These are phyloP conservation scores for Heritiera fomes DNA, from an alignment of 345 rosid species.

Conservation along the genomic window DNA sequence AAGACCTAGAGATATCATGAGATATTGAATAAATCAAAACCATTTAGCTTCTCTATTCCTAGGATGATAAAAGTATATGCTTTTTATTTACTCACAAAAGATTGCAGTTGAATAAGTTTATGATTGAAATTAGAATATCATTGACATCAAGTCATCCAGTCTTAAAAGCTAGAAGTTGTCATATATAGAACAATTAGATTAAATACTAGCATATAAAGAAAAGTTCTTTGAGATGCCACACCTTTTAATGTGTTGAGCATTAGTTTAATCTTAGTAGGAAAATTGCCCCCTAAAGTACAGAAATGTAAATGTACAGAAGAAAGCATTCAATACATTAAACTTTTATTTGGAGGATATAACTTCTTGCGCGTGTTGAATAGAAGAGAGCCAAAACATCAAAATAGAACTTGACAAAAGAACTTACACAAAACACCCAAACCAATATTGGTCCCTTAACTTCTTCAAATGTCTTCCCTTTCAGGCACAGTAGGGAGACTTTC, in stretches of 20 bases:
- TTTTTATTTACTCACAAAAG: too few relatives aligned
- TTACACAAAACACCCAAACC: too few relatives aligned
- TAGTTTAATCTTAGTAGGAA: neutral
- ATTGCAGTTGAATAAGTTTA: too few relatives aligned
- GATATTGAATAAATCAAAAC: too few relatives aligned
- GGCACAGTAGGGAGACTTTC: constrained; percentile 42
- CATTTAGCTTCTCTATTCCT: too few relatives aligned
- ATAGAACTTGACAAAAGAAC: too few relatives aligned
- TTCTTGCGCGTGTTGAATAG: too few relatives aligned
- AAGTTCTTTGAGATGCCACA: constrained; percentile 10
- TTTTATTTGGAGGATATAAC: constrained; percentile 45
- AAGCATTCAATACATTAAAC: constrained; percentile 23
- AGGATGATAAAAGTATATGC: too few relatives aligned
- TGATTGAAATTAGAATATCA: too few relatives aligned
- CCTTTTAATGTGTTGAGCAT: constrained; percentile 1
- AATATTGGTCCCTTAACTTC: constrained; percentile 56
- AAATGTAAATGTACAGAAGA: constrained; percentile 5
- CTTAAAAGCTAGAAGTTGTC: neutral
- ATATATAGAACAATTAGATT: neutral
- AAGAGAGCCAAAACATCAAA: too few relatives aligned
- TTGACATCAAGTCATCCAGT: neutral
- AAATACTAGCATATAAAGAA: neutral
- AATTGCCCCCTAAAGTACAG: neutral
- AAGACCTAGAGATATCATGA: too few relatives aligned
- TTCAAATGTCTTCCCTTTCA: constrained; percentile 41